phyloP scores from a whole-genome alignment of 2,329 filamentous ascomycete genomes.

The Ilyonectria destructans region DNA sequence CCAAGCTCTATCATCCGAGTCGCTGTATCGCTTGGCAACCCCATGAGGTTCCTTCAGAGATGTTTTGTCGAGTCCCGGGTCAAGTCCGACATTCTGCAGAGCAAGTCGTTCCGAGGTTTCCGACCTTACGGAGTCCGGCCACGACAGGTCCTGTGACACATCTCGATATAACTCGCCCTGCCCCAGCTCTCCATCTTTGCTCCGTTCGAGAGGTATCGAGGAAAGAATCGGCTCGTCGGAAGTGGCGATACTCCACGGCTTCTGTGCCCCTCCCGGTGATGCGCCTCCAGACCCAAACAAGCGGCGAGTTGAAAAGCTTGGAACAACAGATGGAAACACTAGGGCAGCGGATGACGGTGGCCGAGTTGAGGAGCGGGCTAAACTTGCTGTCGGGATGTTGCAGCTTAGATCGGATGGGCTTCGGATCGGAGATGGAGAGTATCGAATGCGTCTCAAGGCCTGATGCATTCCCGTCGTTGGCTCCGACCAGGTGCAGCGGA shows the following conservation, averaged over 20 bases:
- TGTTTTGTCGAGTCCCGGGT: slow-evolving; percentile 31
- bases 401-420: slow-evolving; percentile 28
- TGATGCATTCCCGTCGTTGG: slow-evolving; percentile 51
- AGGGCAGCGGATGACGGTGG: slow-evolving; percentile 35
- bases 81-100: slow-evolving; percentile 16
- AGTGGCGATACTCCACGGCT: slow-evolving; percentile 23
- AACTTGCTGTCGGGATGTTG: slow-evolving; percentile 22
- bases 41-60: slow-evolving; percentile 43
- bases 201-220: slow-evolving; percentile 35
- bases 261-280: slow-evolving; percentile 16
- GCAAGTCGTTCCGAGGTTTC: background rate
- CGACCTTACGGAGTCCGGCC: background rate
- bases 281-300: slow-evolving; percentile 27
- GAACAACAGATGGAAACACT: slow-evolving; percentile 29
- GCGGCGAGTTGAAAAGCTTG: slow-evolving; percentile 14
- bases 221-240: slow-evolving; percentile 11
- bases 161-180: slow-evolving; percentile 23
- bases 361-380: slow-evolving; percentile 23
- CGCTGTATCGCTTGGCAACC: slow-evolving; percentile 36
- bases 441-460: slow-evolving; percentile 41
- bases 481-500: slow-evolving; percentile 39
- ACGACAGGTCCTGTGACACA: background rate
- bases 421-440: slow-evolving; percentile 39
- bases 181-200: slow-evolving; percentile 40
- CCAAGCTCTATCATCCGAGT: slow-evolving; percentile 50